Base-by-base conservation (phyloP, 805 yeast species). In the Metschnikowia colocasiae region DNA sequence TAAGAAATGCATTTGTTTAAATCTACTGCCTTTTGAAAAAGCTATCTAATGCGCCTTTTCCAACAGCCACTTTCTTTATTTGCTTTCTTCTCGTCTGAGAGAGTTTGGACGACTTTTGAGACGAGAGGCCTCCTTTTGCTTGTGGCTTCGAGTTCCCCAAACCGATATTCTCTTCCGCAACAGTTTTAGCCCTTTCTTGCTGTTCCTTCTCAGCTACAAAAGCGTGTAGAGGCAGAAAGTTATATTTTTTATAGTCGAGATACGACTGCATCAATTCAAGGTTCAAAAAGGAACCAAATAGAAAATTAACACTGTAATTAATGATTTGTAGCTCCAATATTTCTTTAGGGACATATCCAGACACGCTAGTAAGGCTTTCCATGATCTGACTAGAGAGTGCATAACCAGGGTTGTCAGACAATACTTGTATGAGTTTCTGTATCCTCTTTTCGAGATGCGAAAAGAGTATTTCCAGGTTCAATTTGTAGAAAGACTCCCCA, bases 11-110 rank as follows among this genome's bases (percentile, higher is more conserved):
- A 7, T 15, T 22, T 3, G 18, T 12, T 10, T 35, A 22, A 1
- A 23, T 33, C 45, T 54, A 59, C 40, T 64, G 67, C 52, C 68
- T 77, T 53, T 74, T 79, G 62, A 83, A 85, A 54, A 85, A 83
- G 45, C 79, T 76, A 58, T 85, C 92, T 23, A 85, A 65, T 1
- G 89, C 87, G 1, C 94, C 90, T 54, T 70, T 78, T 1, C 84
- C 84, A 1, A 71, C 69, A 1, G 79, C 79, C 2, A 80, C 80
- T 49, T 71, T 73, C 25, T 62, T 64, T 4, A 41, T 22, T 9
- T 55, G 63, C 39, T 62, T 65, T 57, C 67, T 73, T 6, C 34
- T 51, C 26, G 47, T 36, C 40, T 48, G 35, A 41, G 56, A 58
- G 47, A 56, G 60, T 37, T 51, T 45, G 23, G 63, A 44, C 8